phyloP scores from a whole-genome alignment of 2,329 filamentous ascomycete genomes.

The Chaetomium sp. region DNA sequence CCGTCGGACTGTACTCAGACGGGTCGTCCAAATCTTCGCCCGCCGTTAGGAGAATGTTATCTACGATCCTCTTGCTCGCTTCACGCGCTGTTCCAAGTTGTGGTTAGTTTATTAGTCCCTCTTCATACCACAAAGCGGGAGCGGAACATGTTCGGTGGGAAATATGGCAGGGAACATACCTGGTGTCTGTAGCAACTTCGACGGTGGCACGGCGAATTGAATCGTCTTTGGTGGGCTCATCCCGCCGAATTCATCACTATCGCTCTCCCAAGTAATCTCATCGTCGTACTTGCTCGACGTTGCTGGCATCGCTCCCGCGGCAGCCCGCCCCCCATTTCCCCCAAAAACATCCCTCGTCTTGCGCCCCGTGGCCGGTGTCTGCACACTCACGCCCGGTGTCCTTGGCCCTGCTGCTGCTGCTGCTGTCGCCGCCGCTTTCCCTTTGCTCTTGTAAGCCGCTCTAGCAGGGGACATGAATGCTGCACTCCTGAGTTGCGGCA shows the following conservation, averaged over 20 bases:
- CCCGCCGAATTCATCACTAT: conserved; percentile 63
- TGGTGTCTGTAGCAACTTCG: conserved; percentile 72
- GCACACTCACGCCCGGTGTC: conserved; percentile 79
- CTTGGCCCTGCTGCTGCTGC: conserved; percentile 39
- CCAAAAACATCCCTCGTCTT: conserved; percentile 43
- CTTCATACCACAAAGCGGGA: too few relatives aligned
- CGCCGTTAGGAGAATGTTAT: conserved; percentile 70
- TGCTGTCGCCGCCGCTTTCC: conserved; percentile 35
- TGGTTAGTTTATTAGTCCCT: too few relatives aligned
- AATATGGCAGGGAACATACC: conserved; percentile 41
- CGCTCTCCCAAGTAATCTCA: conserved; percentile 68
- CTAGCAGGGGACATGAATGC: conserved; percentile 71
- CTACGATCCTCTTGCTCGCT: conserved; percentile 73
- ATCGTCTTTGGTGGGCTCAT: conserved; percentile 93
- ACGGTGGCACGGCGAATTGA: conserved; percentile 73
- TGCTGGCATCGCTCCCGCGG: background rate
- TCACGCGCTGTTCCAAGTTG: conserved; percentile 54
- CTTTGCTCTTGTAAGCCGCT: conserved; percentile 36
- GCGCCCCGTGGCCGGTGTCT: conserved; percentile 59
- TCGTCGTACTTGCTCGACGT: conserved; percentile 32
- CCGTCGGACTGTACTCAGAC: conserved; percentile 55
- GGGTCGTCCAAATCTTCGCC: conserved; percentile 55
- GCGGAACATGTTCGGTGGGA: background rate
- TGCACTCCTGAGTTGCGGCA: conserved; percentile 76
- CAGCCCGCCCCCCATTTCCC: conserved; percentile 22